phyloP scores from a whole-genome alignment of 192 early-diverging fungal species.

The Coemansia sp. region DNA sequence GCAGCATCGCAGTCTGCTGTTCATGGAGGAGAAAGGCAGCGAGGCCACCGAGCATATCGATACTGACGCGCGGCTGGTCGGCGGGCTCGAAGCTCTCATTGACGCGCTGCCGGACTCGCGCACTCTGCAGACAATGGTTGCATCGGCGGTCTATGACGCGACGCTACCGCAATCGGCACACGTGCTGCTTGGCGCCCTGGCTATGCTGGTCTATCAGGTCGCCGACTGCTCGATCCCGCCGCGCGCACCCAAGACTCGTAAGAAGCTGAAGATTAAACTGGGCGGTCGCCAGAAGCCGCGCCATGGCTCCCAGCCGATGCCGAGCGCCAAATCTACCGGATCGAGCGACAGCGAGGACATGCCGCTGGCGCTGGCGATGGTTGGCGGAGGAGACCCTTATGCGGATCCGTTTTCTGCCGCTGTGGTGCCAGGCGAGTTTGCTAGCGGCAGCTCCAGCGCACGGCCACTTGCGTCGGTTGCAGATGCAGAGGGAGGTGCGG shows the following conservation, averaged over 20 bases:
- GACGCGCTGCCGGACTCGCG: constrained; percentile 32
- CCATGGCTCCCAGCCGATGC: not conserved
- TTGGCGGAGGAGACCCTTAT: not conserved
- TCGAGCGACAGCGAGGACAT: constrained; percentile 52
- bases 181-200: constrained; percentile 25
- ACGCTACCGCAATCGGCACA: constrained; percentile 18
- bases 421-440: constrained; percentile 11
- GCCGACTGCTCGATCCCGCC: constrained; percentile 43
- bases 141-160: constrained; percentile 35
- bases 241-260: constrained; percentile 16
- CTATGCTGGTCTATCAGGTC: constrained; percentile 42
- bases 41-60: constrained; percentile 42
- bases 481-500: not conserved
- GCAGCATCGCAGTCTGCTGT: constrained; percentile 49
- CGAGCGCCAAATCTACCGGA: constrained; percentile 7
- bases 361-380: constrained; percentile 30
- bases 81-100: constrained; percentile 46
- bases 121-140: constrained; percentile 26
- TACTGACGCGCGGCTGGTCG: constrained; percentile 47
- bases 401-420: constrained; percentile 10
- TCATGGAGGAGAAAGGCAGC: constrained; percentile 32
- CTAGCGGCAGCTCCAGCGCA: not conserved
- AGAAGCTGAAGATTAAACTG: constrained; percentile 49
- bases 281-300: constrained; percentile 13
- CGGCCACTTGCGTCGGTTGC: too few relatives aligned